These are phyloP conservation scores for Cystobasidium tubakii DNA, from an alignment of 768 basidiomycete species.

Conservation along the genomic window DNA sequence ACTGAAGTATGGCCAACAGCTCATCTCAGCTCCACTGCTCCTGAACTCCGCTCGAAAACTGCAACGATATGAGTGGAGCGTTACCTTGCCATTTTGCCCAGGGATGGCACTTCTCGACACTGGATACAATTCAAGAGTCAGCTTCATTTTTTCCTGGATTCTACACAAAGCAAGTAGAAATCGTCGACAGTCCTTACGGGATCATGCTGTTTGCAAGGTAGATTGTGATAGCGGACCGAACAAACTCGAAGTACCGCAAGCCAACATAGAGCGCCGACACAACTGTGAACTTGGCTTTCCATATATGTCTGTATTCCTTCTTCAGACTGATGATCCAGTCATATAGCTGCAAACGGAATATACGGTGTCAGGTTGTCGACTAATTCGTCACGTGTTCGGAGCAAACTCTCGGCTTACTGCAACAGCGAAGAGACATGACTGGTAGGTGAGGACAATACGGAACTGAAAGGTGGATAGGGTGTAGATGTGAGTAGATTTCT, in stretches of 20 bases:
- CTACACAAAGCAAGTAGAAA: background rate
- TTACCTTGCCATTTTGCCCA: conserved; percentile 3
- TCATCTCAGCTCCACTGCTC: no score
- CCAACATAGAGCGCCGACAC: conserved; percentile 18
- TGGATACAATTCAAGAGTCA: background rate
- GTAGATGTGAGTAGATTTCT: background rate
- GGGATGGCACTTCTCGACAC: conserved; percentile 2
- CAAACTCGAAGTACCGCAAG: conserved; percentile 21
- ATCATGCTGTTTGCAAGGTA: conserved; percentile 16
- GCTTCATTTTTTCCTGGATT: no score
- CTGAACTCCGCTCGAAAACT: no score
- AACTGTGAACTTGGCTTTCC: conserved; percentile 20
- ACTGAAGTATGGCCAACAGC: no score
- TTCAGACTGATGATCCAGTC: conserved; percentile 12
- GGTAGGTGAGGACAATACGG: conserved; percentile 16
- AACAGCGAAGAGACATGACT: conserved; percentile 20
- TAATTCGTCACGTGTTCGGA: no score
- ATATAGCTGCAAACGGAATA: background rate
- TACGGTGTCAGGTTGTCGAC: no score
- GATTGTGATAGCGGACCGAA: conserved; percentile 2
- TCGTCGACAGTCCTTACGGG: background rate
- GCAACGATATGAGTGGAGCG: no score
- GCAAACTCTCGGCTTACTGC: background rate
- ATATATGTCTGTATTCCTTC: conserved; percentile 8
- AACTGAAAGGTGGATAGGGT: background rate